Conservation (phyloP, 331 rosid species). For the Acacia pycnantha region DNA sequence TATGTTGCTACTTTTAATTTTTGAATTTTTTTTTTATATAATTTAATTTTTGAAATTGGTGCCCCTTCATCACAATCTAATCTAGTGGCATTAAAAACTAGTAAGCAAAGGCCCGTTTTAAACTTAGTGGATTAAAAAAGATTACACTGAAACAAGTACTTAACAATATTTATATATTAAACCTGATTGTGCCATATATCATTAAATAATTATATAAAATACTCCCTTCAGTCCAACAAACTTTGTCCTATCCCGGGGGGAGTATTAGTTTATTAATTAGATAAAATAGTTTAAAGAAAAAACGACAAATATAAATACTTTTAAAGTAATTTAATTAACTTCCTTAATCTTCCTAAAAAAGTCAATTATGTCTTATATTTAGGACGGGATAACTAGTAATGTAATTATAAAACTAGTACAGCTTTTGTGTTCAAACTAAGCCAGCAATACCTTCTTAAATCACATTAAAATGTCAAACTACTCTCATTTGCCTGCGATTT, state of each 20-base stretch:
- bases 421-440: background rate
- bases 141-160: background rate
- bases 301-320: no score
- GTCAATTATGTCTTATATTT: rapidly evolving
- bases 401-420: background rate
- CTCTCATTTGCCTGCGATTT: background rate
- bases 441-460: background rate
- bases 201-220: background rate
- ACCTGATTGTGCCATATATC: background rate
- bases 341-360: no score
- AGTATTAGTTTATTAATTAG: no score
- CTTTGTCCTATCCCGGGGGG: no score
- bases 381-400: background rate
- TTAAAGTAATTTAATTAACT: no score
- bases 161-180: background rate
- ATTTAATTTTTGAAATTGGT: background rate
- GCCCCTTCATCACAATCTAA: background rate
- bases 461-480: background rate
- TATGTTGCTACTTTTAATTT: background rate
- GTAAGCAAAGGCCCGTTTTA: background rate
- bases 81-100: background rate
- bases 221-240: no score
- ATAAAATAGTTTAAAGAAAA: no score
- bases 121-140: background rate
- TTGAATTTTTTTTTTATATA: no score